phyloP scores from a whole-genome alignment of 2,329 filamentous ascomycete genomes.

The Clonostachys sp. region DNA sequence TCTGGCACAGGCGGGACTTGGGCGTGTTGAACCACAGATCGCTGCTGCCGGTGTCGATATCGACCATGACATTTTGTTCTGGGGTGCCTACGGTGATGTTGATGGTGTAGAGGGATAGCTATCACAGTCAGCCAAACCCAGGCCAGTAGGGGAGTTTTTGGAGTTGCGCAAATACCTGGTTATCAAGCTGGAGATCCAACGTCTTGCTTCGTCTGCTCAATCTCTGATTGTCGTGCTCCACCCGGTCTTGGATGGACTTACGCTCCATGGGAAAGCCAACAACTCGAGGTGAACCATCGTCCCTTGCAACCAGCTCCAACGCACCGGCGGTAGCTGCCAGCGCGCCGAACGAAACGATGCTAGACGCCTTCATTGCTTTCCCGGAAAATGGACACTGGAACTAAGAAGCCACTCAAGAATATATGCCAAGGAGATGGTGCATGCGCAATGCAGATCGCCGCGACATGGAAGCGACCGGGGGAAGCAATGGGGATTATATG shows the following conservation, averaged over 20 bases:
- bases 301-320: slow-evolving; percentile 3
- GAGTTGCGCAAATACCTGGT: slow-evolving; percentile 34
- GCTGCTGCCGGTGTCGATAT: slow-evolving; percentile 65
- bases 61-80: slow-evolving; percentile 48
- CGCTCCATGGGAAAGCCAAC: slow-evolving; percentile 38
- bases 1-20: slow-evolving; percentile 54
- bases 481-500: no score
- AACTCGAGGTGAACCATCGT: slow-evolving; percentile 34
- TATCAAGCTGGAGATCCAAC: slow-evolving; percentile 44
- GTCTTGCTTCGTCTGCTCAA: slow-evolving; percentile 32
- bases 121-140: no score
- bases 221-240: slow-evolving; percentile 36
- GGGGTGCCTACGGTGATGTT: slow-evolving; percentile 62
- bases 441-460: no score
- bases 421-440: no score
- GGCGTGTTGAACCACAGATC: slow-evolving; percentile 68
- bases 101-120: slow-evolving; percentile 57
- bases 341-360: no score
- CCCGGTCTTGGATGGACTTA: slow-evolving; percentile 27
- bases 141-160: no score
- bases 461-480: no score
- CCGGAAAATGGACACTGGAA: no score
- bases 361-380: no score
- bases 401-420: no score
- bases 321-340: no score